Evolutionary conservation across 2,329 filamentous ascomycete species (phyloP), one percentile per base, ranked within the genome.

Genomic region (Monilinia vaccinii-corymbosi): DNA sequence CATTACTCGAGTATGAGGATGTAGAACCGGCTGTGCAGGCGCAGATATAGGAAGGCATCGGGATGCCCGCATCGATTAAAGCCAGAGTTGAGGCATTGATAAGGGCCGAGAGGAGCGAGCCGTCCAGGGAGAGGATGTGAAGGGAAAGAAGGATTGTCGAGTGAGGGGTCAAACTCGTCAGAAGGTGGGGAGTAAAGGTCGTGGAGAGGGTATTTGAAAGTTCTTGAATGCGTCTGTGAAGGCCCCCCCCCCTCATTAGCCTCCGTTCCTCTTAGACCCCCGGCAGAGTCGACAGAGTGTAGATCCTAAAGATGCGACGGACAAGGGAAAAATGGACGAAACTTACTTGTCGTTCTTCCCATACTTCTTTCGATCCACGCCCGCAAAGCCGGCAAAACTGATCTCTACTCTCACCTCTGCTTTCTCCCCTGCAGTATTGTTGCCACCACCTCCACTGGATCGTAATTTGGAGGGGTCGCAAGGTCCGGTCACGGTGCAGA

Each of bases 21-120:
- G 88, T 90, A 16, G 87, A 89, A 4, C 92, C 94, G 0, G 91
- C 89, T 0, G 92, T 96, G 75, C 90, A 95, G 7, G 92, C 91
- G 25, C 86, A 85, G 3, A 97, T 82, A 71, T 97, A 95, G 71
- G 96, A 91, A 3, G 86, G 85, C 92, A 97, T 97, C 28, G 94
- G 94, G 23, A 99, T 87, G 56, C 94, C 94, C 0, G 94, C 94
- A 72, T 99, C 94, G 63, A 97, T 87, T 25, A 97, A 83, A 0
- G 94, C 94, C 14, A 99, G 83, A 0, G 93, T 96, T 0, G 89
- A 84, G 4, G 94, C 94, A 70, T 99, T 99, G 67, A 97, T 79
- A 49, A 93, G 90, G 0, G 91, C 88, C 0, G 93, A 91, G 23
- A 99, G 85, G 3, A 97, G 81, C 0, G 89, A 92, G 32, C 94